These are phyloP conservation scores for Dicorynia guianensis DNA, from an alignment of 306 rosid species.

Conservation along the genomic window DNA sequence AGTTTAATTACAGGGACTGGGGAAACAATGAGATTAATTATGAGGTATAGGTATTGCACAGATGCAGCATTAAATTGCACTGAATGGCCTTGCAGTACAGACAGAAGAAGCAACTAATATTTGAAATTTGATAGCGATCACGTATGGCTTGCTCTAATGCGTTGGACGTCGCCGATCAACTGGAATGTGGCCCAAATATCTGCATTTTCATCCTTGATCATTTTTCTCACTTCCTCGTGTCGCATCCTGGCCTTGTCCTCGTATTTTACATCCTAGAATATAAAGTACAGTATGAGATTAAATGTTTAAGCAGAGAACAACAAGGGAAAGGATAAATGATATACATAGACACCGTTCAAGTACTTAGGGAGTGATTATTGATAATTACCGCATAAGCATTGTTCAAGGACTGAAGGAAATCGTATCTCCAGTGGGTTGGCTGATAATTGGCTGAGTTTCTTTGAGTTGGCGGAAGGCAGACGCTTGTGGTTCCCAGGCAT, in stretches of 20 bases:
- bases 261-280: slow-evolving; percentile 28
- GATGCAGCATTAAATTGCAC: too few species aligned
- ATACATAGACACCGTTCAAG: too few species aligned
- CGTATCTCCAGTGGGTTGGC: slow-evolving; percentile 53
- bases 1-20: too few species aligned
- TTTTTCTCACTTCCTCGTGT: slow-evolving; percentile 46
- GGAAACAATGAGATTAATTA: too few species aligned
- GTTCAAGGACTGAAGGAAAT: slow-evolving; percentile 58
- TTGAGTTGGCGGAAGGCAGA: not conserved
- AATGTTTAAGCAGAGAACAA: too few species aligned
- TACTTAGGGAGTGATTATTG: too few species aligned
- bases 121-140: too few species aligned
- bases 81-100: too few species aligned
- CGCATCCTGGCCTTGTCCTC: slow-evolving; percentile 21
- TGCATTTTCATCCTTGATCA: slow-evolving; percentile 42
- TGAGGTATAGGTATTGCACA: too few species aligned
- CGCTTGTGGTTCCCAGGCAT: slow-evolving; percentile 23
- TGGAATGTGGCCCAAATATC: slow-evolving; percentile 36
- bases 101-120: too few species aligned
- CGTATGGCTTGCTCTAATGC: not conserved
- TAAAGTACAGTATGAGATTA: not conserved
- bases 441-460: slow-evolving; percentile 58
- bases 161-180: slow-evolving; percentile 46
- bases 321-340: too few species aligned
- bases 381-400: slow-evolving; percentile 40